Evolutionary conservation across 1,284 basidiomycete genomes (phyloP).

Genomic region (Fistulina hepatica): DNA sequence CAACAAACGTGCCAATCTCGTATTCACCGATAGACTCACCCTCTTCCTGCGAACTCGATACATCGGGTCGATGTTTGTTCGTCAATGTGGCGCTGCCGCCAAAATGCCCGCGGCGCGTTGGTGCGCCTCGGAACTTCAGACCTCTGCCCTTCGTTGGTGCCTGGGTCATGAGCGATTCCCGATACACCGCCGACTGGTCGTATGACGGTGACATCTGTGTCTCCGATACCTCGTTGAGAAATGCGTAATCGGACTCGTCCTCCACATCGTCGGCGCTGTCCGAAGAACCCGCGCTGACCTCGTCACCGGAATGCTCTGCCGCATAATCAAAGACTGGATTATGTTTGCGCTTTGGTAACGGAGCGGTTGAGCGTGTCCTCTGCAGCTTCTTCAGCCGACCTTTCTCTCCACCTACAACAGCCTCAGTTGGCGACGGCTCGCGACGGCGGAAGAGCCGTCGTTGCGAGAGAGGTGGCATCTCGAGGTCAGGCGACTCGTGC

Average conservation of each 20-base stretch:
- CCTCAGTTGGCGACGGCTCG: conserved; percentile 18
- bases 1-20: conserved; percentile 62
- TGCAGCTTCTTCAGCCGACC: conserved; percentile 25
- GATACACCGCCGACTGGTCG: conserved; percentile 58
- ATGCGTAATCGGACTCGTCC: conserved; percentile 58
- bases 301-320: conserved; percentile 73
- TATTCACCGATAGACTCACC: conserved; percentile 50
- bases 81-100: conserved; percentile 19
- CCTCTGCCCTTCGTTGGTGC: conserved; percentile 31
- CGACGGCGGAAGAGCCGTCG: conserved; percentile 35
- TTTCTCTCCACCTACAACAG: conserved; percentile 1
- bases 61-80: conserved; percentile 20
- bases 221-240: conserved; percentile 51
- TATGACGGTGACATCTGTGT: conserved; percentile 73
- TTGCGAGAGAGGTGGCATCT: conserved; percentile 28
- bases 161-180: conserved; percentile 62
- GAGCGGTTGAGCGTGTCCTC: conserved; percentile 17
- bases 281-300: conserved; percentile 52
- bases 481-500: conserved; percentile 30
- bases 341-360: conserved; percentile 21
- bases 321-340: conserved; percentile 54
- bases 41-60: conserved; percentile 45
- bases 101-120: conserved; percentile 33
- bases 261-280: conserved; percentile 51
- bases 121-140: conserved; percentile 45